A percentile compares a stretch with the other conserved stretches of the same genome.
These are phyloP conservation scores for Ogataea methylovora DNA, from an alignment of 805 yeast species.

Conservation along the genomic window DNA sequence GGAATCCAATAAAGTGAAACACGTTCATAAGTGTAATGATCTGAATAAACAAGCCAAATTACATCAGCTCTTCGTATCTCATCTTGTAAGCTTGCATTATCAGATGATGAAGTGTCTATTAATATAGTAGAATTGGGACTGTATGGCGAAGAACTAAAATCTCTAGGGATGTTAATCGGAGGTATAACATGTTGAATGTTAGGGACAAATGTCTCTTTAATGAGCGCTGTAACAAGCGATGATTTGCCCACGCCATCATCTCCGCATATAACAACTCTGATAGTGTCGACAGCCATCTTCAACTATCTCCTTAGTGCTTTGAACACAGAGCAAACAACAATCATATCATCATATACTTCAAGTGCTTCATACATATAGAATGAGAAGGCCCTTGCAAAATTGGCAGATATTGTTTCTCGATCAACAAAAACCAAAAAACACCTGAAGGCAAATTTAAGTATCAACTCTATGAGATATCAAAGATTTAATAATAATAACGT, in stretches of 20 bases:
- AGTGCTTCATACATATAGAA: too few species aligned
- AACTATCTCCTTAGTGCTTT: too few species aligned
- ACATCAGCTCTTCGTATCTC: conserved; percentile 85
- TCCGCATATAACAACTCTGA: conserved; percentile 87
- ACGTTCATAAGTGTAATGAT: conserved; percentile 90
- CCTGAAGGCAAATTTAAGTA: too few species aligned
- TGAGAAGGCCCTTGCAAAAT: too few species aligned
- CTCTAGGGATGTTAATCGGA: conserved; percentile 75
- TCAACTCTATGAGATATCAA: too few species aligned
- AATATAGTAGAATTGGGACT: conserved; percentile 63
- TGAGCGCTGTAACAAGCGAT: conserved; percentile 67
- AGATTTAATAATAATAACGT: too few species aligned
- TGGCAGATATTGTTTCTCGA: too few species aligned
- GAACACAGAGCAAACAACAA: too few species aligned
- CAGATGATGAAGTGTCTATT: conserved; percentile 74
- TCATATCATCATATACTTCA: too few species aligned
- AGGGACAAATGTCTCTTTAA: conserved; percentile 75
- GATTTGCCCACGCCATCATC: conserved; percentile 90
- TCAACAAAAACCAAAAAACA: too few species aligned
- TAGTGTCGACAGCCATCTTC: too few species aligned
- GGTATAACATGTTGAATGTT: conserved; percentile 75
- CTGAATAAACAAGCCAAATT: conserved; percentile 90
- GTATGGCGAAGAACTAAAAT: conserved; percentile 49
- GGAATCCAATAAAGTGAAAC: conserved; percentile 93
- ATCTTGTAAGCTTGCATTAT: conserved; percentile 48